These are phyloP conservation scores for Penicillium desertorum DNA, from an alignment of 495 filamentous ascomycete genomes.

Conservation along the genomic window DNA sequence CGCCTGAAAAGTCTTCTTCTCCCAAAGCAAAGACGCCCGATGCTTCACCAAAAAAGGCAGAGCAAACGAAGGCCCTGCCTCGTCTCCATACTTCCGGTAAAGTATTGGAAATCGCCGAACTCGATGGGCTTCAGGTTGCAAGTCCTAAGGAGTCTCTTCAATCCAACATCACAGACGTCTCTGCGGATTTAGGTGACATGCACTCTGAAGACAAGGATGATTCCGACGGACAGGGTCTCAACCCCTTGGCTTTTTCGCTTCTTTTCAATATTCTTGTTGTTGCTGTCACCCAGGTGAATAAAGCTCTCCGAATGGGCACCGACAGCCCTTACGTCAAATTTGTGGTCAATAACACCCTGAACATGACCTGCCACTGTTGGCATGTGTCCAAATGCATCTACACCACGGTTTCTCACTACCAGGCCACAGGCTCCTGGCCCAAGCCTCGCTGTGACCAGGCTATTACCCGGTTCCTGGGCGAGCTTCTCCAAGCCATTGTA, in stretches of 20 bases:
- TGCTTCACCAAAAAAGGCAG: constrained; percentile 1
- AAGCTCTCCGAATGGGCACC: constrained; percentile 23
- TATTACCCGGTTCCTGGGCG: constrained; percentile 31
- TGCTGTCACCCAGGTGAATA: constrained; percentile 32
- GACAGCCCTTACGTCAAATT: constrained; percentile 32
- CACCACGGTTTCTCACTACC: constrained; percentile 32
- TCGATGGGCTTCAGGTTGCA: constrained; percentile 43
- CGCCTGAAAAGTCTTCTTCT: background rate
- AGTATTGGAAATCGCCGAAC: constrained; percentile 39
- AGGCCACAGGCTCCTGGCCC: constrained; percentile 39
- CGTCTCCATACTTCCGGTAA: constrained; percentile 18
- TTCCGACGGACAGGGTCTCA: constrained; percentile 14
- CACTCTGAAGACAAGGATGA: constrained; percentile 18
- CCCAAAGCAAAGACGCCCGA: background rate
- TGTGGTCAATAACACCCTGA: constrained; percentile 29
- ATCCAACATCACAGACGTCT: constrained; percentile 27
- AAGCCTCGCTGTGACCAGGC: constrained; percentile 32
- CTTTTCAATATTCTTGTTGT: constrained; percentile 37
- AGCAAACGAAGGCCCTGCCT: constrained; percentile 21
- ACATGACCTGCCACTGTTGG: constrained; percentile 42
- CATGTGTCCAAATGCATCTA: constrained; percentile 33
- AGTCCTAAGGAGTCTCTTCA: constrained; percentile 20
- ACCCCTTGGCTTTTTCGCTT: constrained; percentile 29
- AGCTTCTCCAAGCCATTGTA: constrained; percentile 38
- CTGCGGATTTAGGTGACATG: constrained; percentile 23